These are phyloP conservation scores for Verticillium tricorpus DNA, from an alignment of 2,329 filamentous ascomycete genomes.

Conservation along the genomic window DNA sequence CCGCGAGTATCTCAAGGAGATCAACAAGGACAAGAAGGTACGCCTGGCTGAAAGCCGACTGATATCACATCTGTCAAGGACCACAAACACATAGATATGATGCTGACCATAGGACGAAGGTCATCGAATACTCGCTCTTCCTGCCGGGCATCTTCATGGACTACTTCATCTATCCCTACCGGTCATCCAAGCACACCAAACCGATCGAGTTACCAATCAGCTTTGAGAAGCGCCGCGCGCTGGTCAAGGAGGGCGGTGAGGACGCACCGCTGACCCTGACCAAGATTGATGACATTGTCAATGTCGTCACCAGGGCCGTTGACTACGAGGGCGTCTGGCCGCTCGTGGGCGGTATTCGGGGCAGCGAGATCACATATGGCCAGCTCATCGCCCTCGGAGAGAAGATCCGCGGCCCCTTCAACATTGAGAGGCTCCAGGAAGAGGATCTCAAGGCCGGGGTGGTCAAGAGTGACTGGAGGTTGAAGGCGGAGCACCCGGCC, in stretches of 20 bases:
- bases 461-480: constrained; percentile 35
- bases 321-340: constrained; percentile 42
- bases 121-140: constrained; percentile 53
- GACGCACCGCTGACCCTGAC: constrained; percentile 39
- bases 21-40: constrained; percentile 44
- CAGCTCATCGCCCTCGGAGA: constrained; percentile 34
- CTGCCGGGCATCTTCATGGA: constrained; percentile 51
- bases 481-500: constrained; percentile 21
- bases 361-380: constrained; percentile 26
- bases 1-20: constrained; percentile 41
- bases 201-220: constrained; percentile 32
- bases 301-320: constrained; percentile 32
- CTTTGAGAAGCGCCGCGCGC: constrained; percentile 34
- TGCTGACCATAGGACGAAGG: constrained; percentile 21
- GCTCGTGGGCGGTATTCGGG: constrained; percentile 32
- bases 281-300: constrained; percentile 36
- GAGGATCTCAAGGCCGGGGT: constrained; percentile 42
- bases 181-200: constrained; percentile 38
- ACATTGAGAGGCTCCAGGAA: constrained; percentile 37
- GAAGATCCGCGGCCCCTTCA: constrained; percentile 25
- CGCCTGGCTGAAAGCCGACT: background rate
- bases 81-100: background rate
- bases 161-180: constrained; percentile 47
- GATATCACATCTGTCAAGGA: too few relatives aligned
- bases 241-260: constrained; percentile 37